These are phyloP conservation scores for Alternaria incomplexa DNA, from an alignment of 2,329 filamentous ascomycete species.

Conservation along the genomic window DNA sequence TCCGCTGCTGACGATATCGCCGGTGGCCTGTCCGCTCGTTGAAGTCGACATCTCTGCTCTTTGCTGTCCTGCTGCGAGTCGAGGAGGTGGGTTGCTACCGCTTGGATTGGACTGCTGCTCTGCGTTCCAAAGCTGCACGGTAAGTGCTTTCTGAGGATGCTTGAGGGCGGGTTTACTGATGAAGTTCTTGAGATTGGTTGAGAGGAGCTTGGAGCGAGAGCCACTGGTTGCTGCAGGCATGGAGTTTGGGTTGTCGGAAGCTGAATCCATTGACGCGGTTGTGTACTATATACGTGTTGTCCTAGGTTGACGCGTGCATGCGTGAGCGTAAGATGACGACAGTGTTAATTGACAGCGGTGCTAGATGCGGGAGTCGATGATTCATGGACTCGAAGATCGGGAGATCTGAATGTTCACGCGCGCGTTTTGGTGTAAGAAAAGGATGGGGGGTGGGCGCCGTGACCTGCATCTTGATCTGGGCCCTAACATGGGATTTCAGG, in stretches of 20 bases:
- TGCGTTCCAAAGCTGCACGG: constrained; percentile 31
- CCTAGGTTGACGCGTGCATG: background rate
- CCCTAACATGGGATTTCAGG: background rate
- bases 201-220: constrained; percentile 18
- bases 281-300: background rate
- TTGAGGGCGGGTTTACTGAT: constrained; percentile 26
- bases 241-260: background rate
- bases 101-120: constrained; percentile 15
- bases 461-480: background rate
- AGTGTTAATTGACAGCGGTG: background rate
- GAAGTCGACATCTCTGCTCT: constrained; percentile 11
- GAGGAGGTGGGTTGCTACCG: background rate
- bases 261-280: constrained; percentile 1
- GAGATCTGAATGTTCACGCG: background rate
- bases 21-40: background rate
- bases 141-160: constrained; percentile 34
- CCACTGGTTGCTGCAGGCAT: constrained; percentile 15
- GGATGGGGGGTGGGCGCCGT: background rate
- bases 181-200: constrained; percentile 23
- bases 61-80: background rate
- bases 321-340: constrained; percentile 3
- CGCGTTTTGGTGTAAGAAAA: background rate
- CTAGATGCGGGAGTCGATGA: constrained; percentile 5
- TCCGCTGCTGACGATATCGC: constrained; percentile 3
- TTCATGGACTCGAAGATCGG: constrained; percentile 1